A percentile compares a stretch with the other conserved stretches of the same genome.
Conservation (phyloP, 2,329 filamentous ascomycete genomes). For the Neocatenulostroma microsporum region DNA sequence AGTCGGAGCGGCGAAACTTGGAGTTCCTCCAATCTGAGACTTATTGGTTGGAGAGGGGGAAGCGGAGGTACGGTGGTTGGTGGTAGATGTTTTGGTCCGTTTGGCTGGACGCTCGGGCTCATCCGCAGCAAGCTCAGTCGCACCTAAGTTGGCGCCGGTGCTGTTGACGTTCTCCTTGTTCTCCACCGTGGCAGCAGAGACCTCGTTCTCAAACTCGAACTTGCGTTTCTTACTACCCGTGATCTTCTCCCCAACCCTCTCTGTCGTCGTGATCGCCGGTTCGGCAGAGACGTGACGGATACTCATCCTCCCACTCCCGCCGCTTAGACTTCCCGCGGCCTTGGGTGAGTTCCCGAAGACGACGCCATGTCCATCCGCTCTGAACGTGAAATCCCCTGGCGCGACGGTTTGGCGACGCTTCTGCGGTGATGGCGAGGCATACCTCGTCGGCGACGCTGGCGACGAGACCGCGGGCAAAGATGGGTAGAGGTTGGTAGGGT, state of each 20-base stretch:
- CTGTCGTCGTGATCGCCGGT: conserved; percentile 19
- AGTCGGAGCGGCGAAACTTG: conserved; percentile 1
- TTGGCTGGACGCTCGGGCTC: conserved; percentile 26
- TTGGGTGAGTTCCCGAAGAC: conserved; percentile 35
- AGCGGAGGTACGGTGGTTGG: too few species aligned
- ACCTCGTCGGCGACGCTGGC: conserved; percentile 5
- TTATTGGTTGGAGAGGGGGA: too few species aligned
- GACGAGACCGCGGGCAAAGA: conserved; percentile 6
- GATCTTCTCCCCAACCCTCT: too few species aligned
- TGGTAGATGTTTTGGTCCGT: too few species aligned
- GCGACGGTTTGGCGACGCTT: conserved; percentile 30
- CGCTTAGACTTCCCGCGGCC: conserved; percentile 20
- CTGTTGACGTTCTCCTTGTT: conserved; percentile 36
- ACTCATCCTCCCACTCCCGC: conserved; percentile 18
- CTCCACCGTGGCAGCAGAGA: conserved; percentile 5
- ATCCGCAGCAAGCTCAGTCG: too few species aligned
- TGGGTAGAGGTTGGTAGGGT: conserved; percentile 1
- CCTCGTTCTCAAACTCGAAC: conserved; percentile 30
- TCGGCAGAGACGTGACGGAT: conserved; percentile 39
- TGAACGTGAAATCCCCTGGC: conserved; percentile 43
- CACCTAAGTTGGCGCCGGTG: background rate
- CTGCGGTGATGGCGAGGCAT: conserved; percentile 24
- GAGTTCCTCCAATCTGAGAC: too few species aligned
- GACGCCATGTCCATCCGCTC: conserved; percentile 36
- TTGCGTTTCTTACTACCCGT: conserved; percentile 38